Evolutionary conservation across 495 filamentous ascomycete species (phyloP).

Genomic region (Lasiosphaeriaceae sp.): DNA sequence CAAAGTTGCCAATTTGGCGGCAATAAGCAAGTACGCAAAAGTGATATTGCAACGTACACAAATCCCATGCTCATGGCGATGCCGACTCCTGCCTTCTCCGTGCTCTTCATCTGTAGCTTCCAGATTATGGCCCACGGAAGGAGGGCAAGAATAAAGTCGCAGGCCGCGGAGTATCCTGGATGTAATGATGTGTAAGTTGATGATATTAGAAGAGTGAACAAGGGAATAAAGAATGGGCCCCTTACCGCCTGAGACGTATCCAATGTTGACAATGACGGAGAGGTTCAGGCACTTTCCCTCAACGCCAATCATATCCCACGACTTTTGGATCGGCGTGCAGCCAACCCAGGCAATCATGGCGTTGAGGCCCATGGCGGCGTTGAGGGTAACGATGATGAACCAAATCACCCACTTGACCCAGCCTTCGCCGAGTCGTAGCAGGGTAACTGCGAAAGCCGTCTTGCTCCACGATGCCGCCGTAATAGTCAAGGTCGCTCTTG

Average conservation of each 20-base stretch:
- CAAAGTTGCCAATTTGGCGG: not conserved
- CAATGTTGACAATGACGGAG: not conserved
- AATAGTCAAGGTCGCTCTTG: not conserved
- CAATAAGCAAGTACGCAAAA: too few species aligned
- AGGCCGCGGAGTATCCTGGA: constrained; percentile 24
- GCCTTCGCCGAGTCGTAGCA: constrained; percentile 12
- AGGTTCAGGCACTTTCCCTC: constrained; percentile 25
- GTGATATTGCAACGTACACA: constrained; percentile 7
- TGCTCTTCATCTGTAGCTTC: constrained; percentile 25
- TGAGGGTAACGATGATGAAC: constrained; percentile 32
- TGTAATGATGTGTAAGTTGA: not conserved
- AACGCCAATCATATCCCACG: constrained; percentile 21
- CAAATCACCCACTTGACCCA: constrained; percentile 12
- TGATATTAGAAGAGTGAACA: too few species aligned
- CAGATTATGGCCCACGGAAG: constrained; percentile 28
- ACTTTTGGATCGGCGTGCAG: constrained; percentile 29
- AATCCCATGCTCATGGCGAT: constrained; percentile 36
- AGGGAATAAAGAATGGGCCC: too few species aligned
- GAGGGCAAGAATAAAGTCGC: constrained; percentile 27
- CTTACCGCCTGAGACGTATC: not conserved
- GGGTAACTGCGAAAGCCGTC: constrained; percentile 24
- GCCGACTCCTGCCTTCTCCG: constrained; percentile 29
- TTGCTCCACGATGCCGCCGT: constrained; percentile 24
- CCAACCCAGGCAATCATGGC: constrained; percentile 33
- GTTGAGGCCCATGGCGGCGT: constrained; percentile 29